These are phyloP conservation scores for Heritiera littoralis DNA, from an alignment of 345 rosid species.

Conservation along the genomic window DNA sequence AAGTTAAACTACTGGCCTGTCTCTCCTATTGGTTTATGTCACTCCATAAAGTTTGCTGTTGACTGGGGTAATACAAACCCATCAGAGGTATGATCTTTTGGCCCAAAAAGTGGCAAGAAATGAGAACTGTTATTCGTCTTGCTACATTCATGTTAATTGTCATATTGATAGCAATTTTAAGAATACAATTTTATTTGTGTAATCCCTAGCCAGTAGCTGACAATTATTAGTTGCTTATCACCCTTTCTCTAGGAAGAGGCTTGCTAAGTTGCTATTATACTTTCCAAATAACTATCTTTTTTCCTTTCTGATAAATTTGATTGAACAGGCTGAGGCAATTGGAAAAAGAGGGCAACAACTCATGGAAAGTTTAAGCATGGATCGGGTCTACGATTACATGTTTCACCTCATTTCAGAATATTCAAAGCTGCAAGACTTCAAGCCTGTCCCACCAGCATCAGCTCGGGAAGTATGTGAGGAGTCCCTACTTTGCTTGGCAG, in stretches of 20 bases:
- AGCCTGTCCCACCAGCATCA: constrained; percentile 64
- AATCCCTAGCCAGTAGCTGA: not conserved
- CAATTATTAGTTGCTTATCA: not conserved
- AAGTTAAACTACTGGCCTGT: constrained; percentile 79
- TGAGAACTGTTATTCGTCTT: not conserved
- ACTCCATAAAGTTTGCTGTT: constrained; percentile 69
- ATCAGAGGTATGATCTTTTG: constrained; percentile 44
- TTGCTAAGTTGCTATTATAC: not conserved
- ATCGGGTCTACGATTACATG: constrained; percentile 82
- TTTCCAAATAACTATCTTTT: not conserved
- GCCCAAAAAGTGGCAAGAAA: not conserved
- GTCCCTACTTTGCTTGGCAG: constrained; percentile 80
- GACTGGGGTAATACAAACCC: constrained; percentile 86
- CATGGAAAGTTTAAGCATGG: constrained; percentile 74
- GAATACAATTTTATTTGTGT: not conserved
- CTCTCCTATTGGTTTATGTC: constrained; percentile 59
- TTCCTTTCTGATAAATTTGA: constrained; percentile 6
- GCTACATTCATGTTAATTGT: no score
- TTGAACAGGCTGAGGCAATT: constrained; percentile 63
- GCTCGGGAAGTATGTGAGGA: constrained; percentile 68
- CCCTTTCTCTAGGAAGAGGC: not conserved
- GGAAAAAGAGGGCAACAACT: constrained; percentile 75
- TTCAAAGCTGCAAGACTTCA: constrained; percentile 74
- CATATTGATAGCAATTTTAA: not conserved
- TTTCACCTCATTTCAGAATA: constrained; percentile 74